phyloP scores from a whole-genome alignment of 2,329 filamentous ascomycete genomes.

The Pseudomassariella vexata region DNA sequence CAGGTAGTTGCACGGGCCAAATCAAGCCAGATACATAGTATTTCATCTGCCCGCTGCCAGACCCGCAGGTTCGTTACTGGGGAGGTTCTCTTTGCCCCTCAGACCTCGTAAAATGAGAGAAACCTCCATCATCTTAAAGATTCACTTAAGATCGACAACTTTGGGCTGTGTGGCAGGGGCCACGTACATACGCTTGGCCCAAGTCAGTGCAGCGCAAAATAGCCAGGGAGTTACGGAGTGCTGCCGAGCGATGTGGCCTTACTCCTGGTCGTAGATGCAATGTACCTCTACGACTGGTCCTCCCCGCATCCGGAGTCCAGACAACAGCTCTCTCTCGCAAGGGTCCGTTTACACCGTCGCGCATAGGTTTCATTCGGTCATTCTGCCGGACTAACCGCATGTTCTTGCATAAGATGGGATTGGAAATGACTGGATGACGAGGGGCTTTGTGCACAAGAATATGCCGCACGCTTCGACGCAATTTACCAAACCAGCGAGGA shows the following conservation, averaged over 20 bases:
- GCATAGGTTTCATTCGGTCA: conserved; percentile 1
- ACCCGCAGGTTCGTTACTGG: too few relatives aligned
- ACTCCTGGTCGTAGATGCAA: too few relatives aligned
- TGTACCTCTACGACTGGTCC: not conserved
- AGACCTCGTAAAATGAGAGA: too few relatives aligned
- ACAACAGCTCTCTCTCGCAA: too few relatives aligned
- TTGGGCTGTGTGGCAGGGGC: not conserved
- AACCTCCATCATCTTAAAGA: too few relatives aligned
- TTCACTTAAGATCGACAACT: too few relatives aligned
- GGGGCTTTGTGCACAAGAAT: not conserved
- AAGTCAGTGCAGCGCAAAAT: not conserved
- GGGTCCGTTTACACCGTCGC: too few relatives aligned
- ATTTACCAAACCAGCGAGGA: not conserved
- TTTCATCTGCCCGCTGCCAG: too few relatives aligned
- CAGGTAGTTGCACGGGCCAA: too few relatives aligned
- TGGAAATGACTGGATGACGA: conserved; percentile 1
- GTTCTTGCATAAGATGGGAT: not conserved
- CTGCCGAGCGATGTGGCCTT: not conserved
- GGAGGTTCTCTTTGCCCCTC: too few relatives aligned
- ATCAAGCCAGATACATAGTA: too few relatives aligned
- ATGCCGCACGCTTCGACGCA: conserved; percentile 1
- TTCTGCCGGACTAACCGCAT: conserved; percentile 4
- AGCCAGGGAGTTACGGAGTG: too few relatives aligned
- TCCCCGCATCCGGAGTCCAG: conserved; percentile 2
- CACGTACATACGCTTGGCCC: not conserved